A percentile compares a stretch with the other conserved stretches of the same genome.
phyloP scores from a whole-genome alignment of 2,329 filamentous ascomycete species.

The Saccharata proteae region DNA sequence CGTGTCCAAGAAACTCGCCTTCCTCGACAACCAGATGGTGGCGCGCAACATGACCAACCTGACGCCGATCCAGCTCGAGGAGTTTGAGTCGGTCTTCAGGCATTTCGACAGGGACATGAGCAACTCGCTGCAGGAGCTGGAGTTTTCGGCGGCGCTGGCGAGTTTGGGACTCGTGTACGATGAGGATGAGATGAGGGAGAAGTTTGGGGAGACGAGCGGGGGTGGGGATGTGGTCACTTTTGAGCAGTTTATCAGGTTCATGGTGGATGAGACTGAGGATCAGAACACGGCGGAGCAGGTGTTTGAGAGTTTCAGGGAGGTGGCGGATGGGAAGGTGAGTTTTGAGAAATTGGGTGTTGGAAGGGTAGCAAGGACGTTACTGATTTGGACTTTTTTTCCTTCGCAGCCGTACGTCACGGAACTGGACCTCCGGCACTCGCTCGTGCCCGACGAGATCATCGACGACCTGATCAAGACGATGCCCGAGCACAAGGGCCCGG shows the following conservation, averaged over 20 bases:
- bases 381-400: too few relatives aligned
- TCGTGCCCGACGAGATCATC: conserved; percentile 95
- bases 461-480: conserved; percentile 83
- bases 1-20: conserved; percentile 90
- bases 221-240: conserved; percentile 77
- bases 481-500: conserved; percentile 71
- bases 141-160: conserved; percentile 93
- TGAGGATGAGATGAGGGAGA: conserved; percentile 95
- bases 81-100: conserved; percentile 96
- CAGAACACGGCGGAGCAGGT: conserved; percentile 98
- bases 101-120: conserved; percentile 92
- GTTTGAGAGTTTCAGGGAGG: conserved; percentile 93
- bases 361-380: not conserved
- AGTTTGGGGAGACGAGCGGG: conserved; percentile 77
- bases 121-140: conserved; percentile 82
- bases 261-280: conserved; percentile 98
- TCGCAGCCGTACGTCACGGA: conserved; percentile 90
- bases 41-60: conserved; percentile 97
- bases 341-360: conserved; percentile 1
- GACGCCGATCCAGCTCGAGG: conserved; percentile 93
- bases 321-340: conserved; percentile 80
- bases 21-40: conserved; percentile 97
- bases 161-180: conserved; percentile 91
- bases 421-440: conserved; percentile 84
- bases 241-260: conserved; percentile 98